phyloP scores from a whole-genome alignment of 306 rosid genomes.

The Gastrolobium villosum region DNA sequence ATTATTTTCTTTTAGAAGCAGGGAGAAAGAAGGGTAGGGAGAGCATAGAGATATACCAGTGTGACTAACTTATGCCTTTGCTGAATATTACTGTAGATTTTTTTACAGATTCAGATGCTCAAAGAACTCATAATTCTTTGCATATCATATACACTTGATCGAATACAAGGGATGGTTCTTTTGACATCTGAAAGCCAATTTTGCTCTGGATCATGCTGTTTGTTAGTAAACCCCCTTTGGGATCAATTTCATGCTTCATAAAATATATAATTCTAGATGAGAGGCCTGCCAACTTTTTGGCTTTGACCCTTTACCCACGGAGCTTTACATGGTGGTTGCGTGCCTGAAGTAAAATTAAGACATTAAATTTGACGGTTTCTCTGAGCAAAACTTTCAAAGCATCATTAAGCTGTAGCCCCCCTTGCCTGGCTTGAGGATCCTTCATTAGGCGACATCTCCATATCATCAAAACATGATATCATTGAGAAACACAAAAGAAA shows the following conservation, averaged over 20 bases:
- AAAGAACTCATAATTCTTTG: conserved; percentile 55
- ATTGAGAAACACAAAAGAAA: conserved; percentile 43
- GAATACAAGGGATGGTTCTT: conserved; percentile 53
- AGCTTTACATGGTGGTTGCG: conserved; percentile 51
- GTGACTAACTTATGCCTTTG: conserved; percentile 37
- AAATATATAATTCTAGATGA: conserved; percentile 44
- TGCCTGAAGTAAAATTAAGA: conserved; percentile 36
- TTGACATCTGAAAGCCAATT: conserved; percentile 53
- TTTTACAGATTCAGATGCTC: conserved; percentile 55
- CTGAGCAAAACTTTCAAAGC: conserved; percentile 59
- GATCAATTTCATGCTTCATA: conserved; percentile 51
- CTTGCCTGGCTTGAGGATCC: conserved; percentile 51
- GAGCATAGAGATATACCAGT: conserved; percentile 16
- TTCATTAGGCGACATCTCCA: conserved; percentile 52
- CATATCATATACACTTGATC: conserved; percentile 53
- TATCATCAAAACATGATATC: conserved; percentile 45
- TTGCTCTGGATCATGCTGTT: conserved; percentile 46
- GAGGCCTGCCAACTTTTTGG: conserved; percentile 81
- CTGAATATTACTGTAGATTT: conserved; percentile 29
- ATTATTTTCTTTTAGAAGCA: conserved; percentile 1
- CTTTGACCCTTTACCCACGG: conserved; percentile 70
- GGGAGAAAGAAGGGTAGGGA: neutral
- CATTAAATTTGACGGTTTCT: conserved; percentile 45
- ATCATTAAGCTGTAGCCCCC: conserved; percentile 49
- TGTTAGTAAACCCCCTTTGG: conserved; percentile 62